Percentiles rank a stretch among this genome's conserved stretches.
Conservation (phyloP, 805 yeast species). For the Ogataea degrootiae region DNA sequence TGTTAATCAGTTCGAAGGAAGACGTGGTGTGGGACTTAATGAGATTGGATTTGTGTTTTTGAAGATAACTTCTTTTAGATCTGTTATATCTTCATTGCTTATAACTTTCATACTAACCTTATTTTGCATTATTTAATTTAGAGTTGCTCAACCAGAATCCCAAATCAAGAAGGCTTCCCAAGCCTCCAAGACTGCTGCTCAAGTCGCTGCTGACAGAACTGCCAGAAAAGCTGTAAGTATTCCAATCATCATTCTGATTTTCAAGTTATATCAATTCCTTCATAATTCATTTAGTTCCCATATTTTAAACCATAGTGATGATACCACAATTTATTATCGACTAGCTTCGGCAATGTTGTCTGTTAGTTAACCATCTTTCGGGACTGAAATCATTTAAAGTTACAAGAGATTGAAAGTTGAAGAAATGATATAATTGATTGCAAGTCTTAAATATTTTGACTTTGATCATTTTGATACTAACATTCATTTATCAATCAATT, state of each 20-base stretch:
- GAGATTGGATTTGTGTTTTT: slow-evolving; percentile 1
- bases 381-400: slow-evolving; percentile 48
- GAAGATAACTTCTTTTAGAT: slow-evolving; percentile 1
- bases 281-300: slow-evolving; percentile 20
- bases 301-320: slow-evolving; percentile 32
- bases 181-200: slow-evolving; percentile 70
- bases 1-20: slow-evolving; percentile 24
- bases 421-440: too few species aligned
- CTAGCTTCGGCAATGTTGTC: slow-evolving; percentile 72
- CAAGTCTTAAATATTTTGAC: not conserved
- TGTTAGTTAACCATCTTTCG: slow-evolving; percentile 83
- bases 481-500: slow-evolving; percentile 7
- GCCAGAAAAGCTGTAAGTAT: slow-evolving; percentile 78
- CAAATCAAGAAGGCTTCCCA: slow-evolving; percentile 78
- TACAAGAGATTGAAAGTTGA: not conserved
- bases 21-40: slow-evolving; percentile 10
- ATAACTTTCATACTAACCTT: slow-evolving; percentile 10
- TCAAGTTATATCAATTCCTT: slow-evolving; percentile 38
- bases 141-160: slow-evolving; percentile 70
- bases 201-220: slow-evolving; percentile 74
- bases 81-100: slow-evolving; percentile 6
- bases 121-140: slow-evolving; percentile 22
- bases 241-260: not conserved
- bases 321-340: slow-evolving; percentile 44
- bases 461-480: slow-evolving; percentile 19